Conservation (phyloP, 148 eudicot species). For the Vaccinium vitisidaea region DNA sequence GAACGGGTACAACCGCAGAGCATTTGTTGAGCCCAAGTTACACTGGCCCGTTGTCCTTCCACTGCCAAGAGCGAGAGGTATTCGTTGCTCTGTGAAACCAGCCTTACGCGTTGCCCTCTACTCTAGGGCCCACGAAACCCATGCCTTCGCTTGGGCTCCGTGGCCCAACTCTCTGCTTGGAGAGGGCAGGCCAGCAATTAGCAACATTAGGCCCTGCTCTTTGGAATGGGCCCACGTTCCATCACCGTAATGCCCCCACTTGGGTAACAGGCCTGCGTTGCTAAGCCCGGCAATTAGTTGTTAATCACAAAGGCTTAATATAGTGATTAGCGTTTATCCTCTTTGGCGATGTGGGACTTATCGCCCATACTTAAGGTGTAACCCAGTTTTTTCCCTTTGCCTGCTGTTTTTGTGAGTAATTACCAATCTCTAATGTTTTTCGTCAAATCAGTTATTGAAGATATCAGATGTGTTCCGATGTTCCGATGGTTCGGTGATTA, state of each 20-base stretch:
- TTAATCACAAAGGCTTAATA: not conserved
- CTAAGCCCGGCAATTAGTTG: not conserved
- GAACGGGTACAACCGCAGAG: not conserved
- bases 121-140: slow-evolving; percentile 16
- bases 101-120: slow-evolving; percentile 34
- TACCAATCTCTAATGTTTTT: not conserved
- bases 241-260: not conserved
- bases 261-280: not conserved
- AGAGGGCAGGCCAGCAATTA: slow-evolving; percentile 13
- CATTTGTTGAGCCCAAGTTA: not conserved
- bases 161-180: slow-evolving; percentile 26
- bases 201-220: not conserved
- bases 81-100: slow-evolving; percentile 36
- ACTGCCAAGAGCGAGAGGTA: slow-evolving; percentile 26
- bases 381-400: not conserved
- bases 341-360: not conserved
- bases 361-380: not conserved
- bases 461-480: too few relatives aligned
- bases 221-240: not conserved
- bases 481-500: too few relatives aligned
- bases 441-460: not conserved
- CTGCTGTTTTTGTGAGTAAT: not conserved
- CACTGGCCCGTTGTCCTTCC: slow-evolving; percentile 27
- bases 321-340: not conserved
- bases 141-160: not conserved